Conservation (phyloP, 148 eudicot genomes). For the Fagopyrum tataricum region DNA sequence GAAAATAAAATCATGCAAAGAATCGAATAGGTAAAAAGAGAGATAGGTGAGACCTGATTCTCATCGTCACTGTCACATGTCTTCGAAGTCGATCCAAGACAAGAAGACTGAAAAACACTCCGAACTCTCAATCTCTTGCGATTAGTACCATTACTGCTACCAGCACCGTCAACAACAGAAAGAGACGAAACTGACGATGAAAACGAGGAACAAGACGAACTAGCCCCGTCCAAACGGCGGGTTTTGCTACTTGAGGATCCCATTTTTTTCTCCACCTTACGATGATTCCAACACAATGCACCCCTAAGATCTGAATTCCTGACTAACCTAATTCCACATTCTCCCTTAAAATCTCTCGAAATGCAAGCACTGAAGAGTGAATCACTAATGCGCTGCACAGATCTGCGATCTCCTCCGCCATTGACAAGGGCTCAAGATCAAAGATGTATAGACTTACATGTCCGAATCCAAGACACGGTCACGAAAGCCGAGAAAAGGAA, state of each 20-base stretch:
- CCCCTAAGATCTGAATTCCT: not conserved
- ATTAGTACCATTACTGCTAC: constrained; percentile 10
- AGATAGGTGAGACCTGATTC: constrained; percentile 21
- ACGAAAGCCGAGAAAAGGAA: not conserved
- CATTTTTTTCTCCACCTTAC: constrained; percentile 25
- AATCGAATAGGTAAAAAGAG: not conserved
- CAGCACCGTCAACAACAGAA: constrained; percentile 15
- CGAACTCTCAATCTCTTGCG: constrained; percentile 27
- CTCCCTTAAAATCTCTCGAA: not conserved
- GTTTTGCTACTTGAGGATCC: constrained; percentile 65
- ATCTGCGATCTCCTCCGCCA: constrained; percentile 7
- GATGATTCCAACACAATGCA: constrained; percentile 7
- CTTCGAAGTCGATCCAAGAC: constrained; percentile 47
- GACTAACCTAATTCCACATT: constrained; percentile 9
- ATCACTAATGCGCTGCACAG: not conserved
- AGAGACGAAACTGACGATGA: constrained; percentile 20
- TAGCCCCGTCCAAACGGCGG: constrained; percentile 23
- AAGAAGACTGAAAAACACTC: constrained; percentile 39
- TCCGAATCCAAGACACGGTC: not conserved
- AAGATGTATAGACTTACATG: not conserved
- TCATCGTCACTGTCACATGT: constrained; percentile 34
- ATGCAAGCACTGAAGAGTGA: constrained; percentile 2
- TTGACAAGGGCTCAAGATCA: constrained; percentile 5
- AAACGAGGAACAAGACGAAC: constrained; percentile 26
- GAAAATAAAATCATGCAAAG: not conserved